phyloP scores from a whole-genome alignment of 192 early-diverging fungal species.

The Haplosporangium gracile region DNA sequence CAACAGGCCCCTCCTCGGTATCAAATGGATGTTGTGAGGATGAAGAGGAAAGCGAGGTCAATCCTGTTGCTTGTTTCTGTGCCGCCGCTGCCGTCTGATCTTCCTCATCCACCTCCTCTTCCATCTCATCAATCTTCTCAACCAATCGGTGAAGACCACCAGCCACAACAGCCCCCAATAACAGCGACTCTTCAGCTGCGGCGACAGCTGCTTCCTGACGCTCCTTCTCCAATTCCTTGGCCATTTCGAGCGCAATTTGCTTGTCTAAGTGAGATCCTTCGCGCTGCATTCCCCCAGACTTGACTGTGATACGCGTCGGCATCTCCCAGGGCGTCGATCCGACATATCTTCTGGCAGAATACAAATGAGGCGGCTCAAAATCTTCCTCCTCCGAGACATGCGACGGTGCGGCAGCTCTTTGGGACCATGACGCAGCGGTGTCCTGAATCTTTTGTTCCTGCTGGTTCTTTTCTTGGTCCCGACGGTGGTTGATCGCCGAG shows the following conservation, averaged over 20 bases:
- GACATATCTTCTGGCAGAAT: slow-evolving; percentile 46
- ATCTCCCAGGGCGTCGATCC: slow-evolving; percentile 54
- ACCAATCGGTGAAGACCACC: slow-evolving; percentile 5
- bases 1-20: background rate
- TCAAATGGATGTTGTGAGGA: slow-evolving; percentile 11
- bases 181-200: background rate
- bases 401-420: background rate
- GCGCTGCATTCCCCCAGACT: slow-evolving; percentile 39
- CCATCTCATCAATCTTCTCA: slow-evolving; percentile 23
- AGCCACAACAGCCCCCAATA: background rate
- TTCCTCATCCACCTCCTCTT: slow-evolving; percentile 28
- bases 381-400: slow-evolving; percentile 14
- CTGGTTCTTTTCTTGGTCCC: slow-evolving; percentile 29
- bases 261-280: slow-evolving; percentile 44
- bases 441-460: slow-evolving; percentile 8
- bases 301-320: slow-evolving; percentile 48
- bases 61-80: background rate
- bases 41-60: background rate
- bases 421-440: background rate
- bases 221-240: slow-evolving; percentile 45
- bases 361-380: slow-evolving; percentile 55
- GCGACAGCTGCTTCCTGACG: slow-evolving; percentile 8
- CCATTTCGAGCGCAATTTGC: slow-evolving; percentile 51
- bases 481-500: slow-evolving; percentile 44
- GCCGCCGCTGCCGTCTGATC: background rate